A percentile compares a stretch with the other conserved stretches of the same genome.
Evolutionary conservation across 2,329 filamentous ascomycete genomes (phyloP).

Genomic region (Diaporthe ilicicola): DNA sequence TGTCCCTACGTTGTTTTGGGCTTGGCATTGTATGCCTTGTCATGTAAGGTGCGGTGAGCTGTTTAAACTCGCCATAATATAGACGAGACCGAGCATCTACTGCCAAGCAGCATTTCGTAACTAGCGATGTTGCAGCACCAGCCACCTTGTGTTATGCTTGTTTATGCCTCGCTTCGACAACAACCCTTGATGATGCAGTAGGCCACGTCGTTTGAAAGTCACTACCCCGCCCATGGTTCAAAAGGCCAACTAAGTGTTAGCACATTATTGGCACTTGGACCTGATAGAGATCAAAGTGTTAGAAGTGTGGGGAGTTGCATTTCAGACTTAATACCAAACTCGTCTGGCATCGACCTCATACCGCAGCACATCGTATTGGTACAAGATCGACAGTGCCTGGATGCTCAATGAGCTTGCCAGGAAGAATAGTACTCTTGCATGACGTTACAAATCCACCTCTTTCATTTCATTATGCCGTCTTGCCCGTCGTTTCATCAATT

Average conservation of each 20-base stretch:
- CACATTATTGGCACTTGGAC: not conserved
- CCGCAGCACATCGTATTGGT: no score
- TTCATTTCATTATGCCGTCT: no score
- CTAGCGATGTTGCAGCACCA: conserved; percentile 2
- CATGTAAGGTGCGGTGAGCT: conserved; percentile 4
- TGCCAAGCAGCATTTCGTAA: not conserved
- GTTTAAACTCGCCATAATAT: not conserved
- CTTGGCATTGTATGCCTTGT: not conserved
- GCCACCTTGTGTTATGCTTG: not conserved
- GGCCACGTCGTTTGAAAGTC: not conserved
- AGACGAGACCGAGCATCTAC: not conserved
- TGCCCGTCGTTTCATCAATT: no score
- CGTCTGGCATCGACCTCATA: not conserved
- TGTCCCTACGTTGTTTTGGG: not conserved
- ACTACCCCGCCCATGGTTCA: not conserved
- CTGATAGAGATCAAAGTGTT: not conserved
- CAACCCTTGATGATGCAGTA: not conserved
- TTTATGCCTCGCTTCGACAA: not conserved
- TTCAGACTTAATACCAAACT: not conserved
- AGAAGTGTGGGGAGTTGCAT: no score
- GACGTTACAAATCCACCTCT: no score
- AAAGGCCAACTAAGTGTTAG: not conserved
- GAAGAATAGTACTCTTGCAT: no score
- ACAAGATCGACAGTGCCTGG: no score
- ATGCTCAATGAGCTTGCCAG: no score